These are phyloP conservation scores for Arachnomyces sp. DNA, from an alignment of 2,329 filamentous ascomycete genomes.

Conservation along the genomic window DNA sequence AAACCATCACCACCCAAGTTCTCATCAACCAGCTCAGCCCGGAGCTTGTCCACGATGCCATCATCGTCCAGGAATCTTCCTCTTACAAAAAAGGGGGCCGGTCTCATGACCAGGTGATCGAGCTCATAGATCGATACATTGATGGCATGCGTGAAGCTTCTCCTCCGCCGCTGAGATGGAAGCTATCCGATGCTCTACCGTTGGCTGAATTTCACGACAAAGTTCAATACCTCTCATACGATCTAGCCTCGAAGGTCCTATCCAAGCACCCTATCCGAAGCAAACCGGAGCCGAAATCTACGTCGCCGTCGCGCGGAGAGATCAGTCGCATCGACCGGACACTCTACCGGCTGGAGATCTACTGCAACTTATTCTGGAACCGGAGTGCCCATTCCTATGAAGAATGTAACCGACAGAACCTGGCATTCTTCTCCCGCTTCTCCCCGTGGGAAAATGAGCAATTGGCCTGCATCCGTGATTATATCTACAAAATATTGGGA, in stretches of 20 bases:
- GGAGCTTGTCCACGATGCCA: background rate
- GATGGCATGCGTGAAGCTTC: background rate
- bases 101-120: too few species aligned
- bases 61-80: background rate
- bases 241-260: background rate
- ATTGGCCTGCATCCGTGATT: conserved; percentile 10
- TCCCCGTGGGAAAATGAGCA: conserved; percentile 12
- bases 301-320: conserved; percentile 4
- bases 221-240: conserved; percentile 3
- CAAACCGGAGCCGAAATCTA: too few species aligned
- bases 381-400: background rate
- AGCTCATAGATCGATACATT: too few species aligned
- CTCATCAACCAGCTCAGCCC: background rate
- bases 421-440: conserved; percentile 6
- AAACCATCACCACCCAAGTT: conserved; percentile 2
- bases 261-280: too few species aligned
- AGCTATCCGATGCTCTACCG: background rate
- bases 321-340: conserved; percentile 9
- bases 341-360: conserved; percentile 12
- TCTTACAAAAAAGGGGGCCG: background rate
- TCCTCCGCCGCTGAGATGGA: background rate
- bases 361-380: conserved; percentile 8
- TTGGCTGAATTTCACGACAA: background rate
- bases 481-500: too few species aligned
- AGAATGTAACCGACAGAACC: background rate